Conservation (phyloP, 495 filamentous ascomycete species). For the Delitschia confertaspora region DNA sequence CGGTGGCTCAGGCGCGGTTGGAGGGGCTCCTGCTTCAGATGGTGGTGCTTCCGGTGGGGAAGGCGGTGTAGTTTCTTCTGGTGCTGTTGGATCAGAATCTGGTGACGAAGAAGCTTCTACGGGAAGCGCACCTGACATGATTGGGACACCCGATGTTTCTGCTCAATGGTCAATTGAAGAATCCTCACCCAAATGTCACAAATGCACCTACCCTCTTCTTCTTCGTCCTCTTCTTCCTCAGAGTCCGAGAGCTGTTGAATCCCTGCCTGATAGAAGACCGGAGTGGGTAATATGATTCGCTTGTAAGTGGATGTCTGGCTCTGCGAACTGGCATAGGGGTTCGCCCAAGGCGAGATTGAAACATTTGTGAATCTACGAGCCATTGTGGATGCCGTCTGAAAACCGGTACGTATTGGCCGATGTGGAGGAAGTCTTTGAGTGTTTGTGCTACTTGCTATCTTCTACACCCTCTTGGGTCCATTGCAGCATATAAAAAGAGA, state of each 20-base stretch:
- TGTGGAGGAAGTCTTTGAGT: no score
- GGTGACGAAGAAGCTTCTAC: slow-evolving; percentile 15
- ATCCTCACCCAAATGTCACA: neutral
- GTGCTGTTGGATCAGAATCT: neutral
- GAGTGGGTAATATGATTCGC: slow-evolving; percentile 11
- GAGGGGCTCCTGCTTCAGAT: slow-evolving; percentile 10
- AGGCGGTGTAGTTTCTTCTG: neutral
- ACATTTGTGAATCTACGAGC: slow-evolving; percentile 18
- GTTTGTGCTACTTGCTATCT: slow-evolving; percentile 2
- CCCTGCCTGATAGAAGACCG: slow-evolving; percentile 14
- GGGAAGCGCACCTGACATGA: slow-evolving; percentile 7
- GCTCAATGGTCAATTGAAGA: slow-evolving; percentile 5
- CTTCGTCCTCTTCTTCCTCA: slow-evolving; percentile 11
- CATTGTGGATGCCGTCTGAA: slow-evolving; percentile 8
- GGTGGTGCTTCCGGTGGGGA: slow-evolving; percentile 1
- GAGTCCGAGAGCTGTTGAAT: slow-evolving; percentile 12
- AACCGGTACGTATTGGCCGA: no score
- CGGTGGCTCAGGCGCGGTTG: neutral
- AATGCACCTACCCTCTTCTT: slow-evolving; percentile 10
- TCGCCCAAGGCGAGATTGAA: slow-evolving; percentile 19
- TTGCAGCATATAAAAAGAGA: slow-evolving; percentile 9
- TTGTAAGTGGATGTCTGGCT: slow-evolving; percentile 4
- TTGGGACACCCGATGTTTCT: slow-evolving; percentile 7
- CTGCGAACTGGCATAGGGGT: slow-evolving; percentile 8
- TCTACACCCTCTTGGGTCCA: slow-evolving; percentile 6